Evolutionary conservation across 768 basidiomycete species (phyloP), one percentile per base, ranked within the genome.

Genomic region (Lactarius hatsudake): DNA sequence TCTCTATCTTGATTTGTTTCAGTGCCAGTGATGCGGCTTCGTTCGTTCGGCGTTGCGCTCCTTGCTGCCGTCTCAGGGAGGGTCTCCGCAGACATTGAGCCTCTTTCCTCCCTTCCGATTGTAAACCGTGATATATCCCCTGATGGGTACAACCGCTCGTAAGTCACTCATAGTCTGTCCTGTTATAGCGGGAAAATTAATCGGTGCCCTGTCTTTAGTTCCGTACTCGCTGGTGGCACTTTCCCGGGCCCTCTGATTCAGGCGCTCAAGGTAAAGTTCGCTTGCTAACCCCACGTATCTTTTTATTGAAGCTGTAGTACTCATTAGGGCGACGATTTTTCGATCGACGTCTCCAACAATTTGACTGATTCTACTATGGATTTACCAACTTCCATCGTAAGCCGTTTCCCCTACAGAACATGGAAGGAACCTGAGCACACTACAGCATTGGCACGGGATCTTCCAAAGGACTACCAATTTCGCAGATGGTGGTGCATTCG

Each of bases 361-460:
- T 73, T 86, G 34, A 76, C 72, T 2, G 81, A 86, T 30, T 71
- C 72, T 0, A 76, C 81, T 0, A 83, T 86, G 84, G 66, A 80
- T 40, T 79, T 77, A 48, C 75, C 74, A 2, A 86, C 86, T 4
- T 82, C 80, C 43, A 80, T 87, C 26, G 85, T 85, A 17, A 56
- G 26, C 55, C 34, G 38, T 42, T 4, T 68, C 12, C 15, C 18
- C 17, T 42, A 42, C 6, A 18, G 40, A 42, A 6, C 40, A 15
- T 30, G 6, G 32, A 28, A 26, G 26, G 2, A 36, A 40, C 38
- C 13, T 40, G 12, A 40, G 15, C 0, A 40, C 15, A 40, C 38
- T 58, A 3, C 57, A 86, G 84, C 84, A 86, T 69, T 85, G 83
- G 83, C 85, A 85, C 69, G 84, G 85, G 0, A 68, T 86, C 48